Evolutionary conservation across 2,329 filamentous ascomycete species (phyloP).

Genomic region (Colletotrichum trifolii): DNA sequence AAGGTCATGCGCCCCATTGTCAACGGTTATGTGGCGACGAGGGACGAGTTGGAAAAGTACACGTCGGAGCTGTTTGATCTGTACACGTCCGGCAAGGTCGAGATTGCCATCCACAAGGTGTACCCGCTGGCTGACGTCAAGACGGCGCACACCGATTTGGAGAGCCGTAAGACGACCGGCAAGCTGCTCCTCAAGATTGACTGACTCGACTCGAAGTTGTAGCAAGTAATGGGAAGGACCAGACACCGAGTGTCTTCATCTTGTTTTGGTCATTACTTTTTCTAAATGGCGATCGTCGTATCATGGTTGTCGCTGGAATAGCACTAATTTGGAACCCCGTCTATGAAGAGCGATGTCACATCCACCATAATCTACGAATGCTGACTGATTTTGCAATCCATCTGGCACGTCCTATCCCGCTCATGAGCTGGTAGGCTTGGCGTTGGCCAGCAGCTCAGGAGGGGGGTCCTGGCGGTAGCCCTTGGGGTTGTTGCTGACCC

Average conservation of each 20-base stretch:
- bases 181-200: constrained; percentile 81
- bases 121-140: constrained; percentile 81
- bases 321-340: constrained; percentile 27
- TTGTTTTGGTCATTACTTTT: constrained; percentile 16
- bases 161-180: constrained; percentile 84
- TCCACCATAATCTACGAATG: background rate
- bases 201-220: constrained; percentile 31
- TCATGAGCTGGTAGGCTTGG: constrained; percentile 54
- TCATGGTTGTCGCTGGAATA: constrained; percentile 32
- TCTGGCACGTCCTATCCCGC: background rate
- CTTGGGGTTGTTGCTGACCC: constrained; percentile 96
- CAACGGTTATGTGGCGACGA: constrained; percentile 75
- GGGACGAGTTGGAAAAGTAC: constrained; percentile 79
- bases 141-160: constrained; percentile 80
- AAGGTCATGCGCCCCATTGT: constrained; percentile 81
- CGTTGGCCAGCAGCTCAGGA: constrained; percentile 76
- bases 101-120: constrained; percentile 78
- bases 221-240: background rate
- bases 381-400: background rate
- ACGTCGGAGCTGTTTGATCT: constrained; percentile 78
- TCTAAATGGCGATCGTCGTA: constrained; percentile 23
- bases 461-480: constrained; percentile 95
- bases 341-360: constrained; percentile 14
- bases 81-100: constrained; percentile 75
- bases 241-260: constrained; percentile 1